These are phyloP conservation scores for Leptographium radiaticola DNA, from an alignment of 2,329 filamentous ascomycete species.

Conservation along the genomic window DNA sequence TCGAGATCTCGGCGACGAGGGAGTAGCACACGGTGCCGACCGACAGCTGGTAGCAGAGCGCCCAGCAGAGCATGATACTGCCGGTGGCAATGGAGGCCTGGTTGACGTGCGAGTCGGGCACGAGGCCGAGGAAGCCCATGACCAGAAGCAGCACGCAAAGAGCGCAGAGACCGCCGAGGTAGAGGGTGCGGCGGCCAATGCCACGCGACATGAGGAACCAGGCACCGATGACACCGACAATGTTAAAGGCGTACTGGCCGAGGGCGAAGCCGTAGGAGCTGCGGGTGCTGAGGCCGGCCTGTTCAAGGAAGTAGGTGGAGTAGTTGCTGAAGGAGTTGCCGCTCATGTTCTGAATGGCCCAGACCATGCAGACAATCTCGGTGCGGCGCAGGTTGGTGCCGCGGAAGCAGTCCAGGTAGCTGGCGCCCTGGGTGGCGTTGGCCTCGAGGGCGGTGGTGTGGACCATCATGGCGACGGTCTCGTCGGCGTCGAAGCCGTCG, in stretches of 20 bases:
- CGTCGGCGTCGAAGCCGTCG: constrained; percentile 63
- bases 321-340: constrained; percentile 54
- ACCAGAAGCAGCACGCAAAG: constrained; percentile 67
- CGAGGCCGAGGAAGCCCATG: constrained; percentile 72
- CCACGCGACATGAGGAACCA: constrained; percentile 69
- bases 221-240: constrained; percentile 67
- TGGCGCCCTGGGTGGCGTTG: constrained; percentile 52
- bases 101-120: constrained; percentile 43
- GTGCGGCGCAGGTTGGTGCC: constrained; percentile 68
- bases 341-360: constrained; percentile 50
- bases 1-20: constrained; percentile 72
- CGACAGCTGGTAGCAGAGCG: constrained; percentile 71
- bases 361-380: constrained; percentile 52
- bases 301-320: constrained; percentile 49
- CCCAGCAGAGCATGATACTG: constrained; percentile 75
- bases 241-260: constrained; percentile 58
- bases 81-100: constrained; percentile 63
- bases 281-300: constrained; percentile 39
- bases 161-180: constrained; percentile 60
- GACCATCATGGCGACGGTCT: constrained; percentile 85
- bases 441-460: constrained; percentile 75
- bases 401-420: constrained; percentile 73
- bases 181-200: constrained; percentile 62
- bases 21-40: constrained; percentile 88
- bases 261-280: constrained; percentile 48